Conservation (phyloP, 2,329 filamentous ascomycete species). For the Stromatinia cepivora region DNA sequence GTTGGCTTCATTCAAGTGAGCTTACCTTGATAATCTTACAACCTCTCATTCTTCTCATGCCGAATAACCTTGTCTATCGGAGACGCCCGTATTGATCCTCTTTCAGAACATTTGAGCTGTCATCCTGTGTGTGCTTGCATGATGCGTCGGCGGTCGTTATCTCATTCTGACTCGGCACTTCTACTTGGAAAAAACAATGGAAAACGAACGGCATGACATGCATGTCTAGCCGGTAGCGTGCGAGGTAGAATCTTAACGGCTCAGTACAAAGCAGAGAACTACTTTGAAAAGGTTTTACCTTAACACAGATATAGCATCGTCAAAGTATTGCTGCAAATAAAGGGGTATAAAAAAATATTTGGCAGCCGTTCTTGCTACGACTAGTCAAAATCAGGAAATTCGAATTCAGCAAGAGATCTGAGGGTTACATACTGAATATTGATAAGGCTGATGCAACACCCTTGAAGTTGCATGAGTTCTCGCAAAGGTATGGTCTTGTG, state of each 20-base stretch:
- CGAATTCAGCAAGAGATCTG: background rate
- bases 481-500: background rate
- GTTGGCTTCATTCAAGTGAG: background rate
- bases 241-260: background rate
- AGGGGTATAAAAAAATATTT: background rate
- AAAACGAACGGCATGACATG: background rate
- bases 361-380: background rate
- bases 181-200: background rate
- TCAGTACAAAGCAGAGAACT: background rate
- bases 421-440: background rate
- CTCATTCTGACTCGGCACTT: background rate
- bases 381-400: background rate
- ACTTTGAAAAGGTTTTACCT: background rate
- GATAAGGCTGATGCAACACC: slow-evolving; percentile 21
- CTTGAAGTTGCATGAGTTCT: slow-evolving; percentile 18
- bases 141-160: background rate
- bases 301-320: background rate
- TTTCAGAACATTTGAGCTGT: slow-evolving; percentile 1
- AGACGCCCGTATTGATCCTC: background rate
- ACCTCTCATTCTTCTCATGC: background rate
- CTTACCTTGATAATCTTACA: background rate
- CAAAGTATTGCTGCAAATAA: background rate
- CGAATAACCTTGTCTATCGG: background rate
- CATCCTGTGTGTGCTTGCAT: background rate
- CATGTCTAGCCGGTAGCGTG: background rate